These are phyloP conservation scores for Sphagnum magellanicum DNA, from an alignment of 228 moss, liverwort and hornwort species.

Conservation along the genomic window DNA sequence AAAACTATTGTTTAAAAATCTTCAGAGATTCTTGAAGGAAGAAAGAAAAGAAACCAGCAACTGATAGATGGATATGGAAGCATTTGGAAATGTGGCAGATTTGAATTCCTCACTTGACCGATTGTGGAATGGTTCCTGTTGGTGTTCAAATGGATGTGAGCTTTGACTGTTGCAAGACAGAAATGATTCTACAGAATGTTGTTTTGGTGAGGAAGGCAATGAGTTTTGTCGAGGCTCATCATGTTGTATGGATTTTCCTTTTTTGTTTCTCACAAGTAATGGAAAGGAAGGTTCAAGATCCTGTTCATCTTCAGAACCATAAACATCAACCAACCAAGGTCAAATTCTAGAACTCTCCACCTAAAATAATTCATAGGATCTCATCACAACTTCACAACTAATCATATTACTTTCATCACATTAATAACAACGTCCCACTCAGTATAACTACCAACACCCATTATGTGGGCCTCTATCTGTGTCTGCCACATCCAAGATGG, in stretches of 20 bases:
- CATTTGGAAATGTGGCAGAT: not conserved
- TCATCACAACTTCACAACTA: not conserved
- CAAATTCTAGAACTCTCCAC: not conserved
- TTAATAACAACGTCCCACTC: not conserved
- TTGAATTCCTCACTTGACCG: not conserved
- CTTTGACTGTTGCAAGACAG: not conserved
- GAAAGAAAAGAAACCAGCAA: too few species aligned
- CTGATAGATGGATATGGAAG: not conserved
- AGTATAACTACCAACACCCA: not conserved
- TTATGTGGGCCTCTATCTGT: too few species aligned
- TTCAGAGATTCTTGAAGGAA: not conserved
- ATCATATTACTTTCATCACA: not conserved
- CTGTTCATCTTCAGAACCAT: slow-evolving; percentile 22
- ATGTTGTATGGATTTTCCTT: slow-evolving; percentile 5
- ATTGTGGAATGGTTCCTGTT: not conserved
- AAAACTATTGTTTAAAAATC: not conserved
- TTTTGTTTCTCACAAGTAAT: slow-evolving; percentile 33
- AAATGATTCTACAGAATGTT: not conserved
- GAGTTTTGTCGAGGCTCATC: slow-evolving; percentile 7
- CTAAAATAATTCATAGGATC: not conserved
- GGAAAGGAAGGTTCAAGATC: slow-evolving; percentile 34
- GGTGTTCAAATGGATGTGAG: not conserved
- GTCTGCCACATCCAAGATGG: not conserved
- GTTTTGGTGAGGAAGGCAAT: not conserved
- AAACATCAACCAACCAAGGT: not conserved